Percentiles rank a stretch among this genome's conserved stretches.
phyloP scores from a whole-genome alignment of 148 eudicot genomes.

The Oxyria digyna region DNA sequence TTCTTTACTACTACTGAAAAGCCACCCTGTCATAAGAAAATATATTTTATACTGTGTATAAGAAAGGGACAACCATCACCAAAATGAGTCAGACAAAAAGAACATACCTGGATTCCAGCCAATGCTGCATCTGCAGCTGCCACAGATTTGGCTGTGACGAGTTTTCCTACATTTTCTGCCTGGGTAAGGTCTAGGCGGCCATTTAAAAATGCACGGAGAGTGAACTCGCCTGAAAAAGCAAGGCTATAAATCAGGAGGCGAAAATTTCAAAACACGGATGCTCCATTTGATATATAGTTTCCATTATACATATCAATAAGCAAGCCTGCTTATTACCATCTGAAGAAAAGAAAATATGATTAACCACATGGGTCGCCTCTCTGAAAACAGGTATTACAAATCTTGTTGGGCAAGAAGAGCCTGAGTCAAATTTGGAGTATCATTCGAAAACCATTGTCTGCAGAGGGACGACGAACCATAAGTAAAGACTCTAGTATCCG shows the following conservation, averaged over 20 bases:
- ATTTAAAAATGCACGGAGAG: slow-evolving; percentile 91
- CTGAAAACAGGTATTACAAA: background rate
- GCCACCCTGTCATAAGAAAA: slow-evolving; percentile 53
- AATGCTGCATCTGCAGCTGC: slow-evolving; percentile 97
- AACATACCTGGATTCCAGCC: slow-evolving; percentile 81
- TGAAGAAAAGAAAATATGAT: background rate
- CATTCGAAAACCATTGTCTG: background rate
- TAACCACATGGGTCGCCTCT: background rate
- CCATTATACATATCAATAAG: background rate
- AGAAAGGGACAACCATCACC: background rate
- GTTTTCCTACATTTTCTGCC: slow-evolving; percentile 90
- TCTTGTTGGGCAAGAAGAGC: background rate
- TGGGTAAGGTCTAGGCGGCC: slow-evolving; percentile 94
- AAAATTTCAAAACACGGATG: background rate
- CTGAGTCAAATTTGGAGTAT: background rate
- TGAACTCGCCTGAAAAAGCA: slow-evolving; percentile 74
- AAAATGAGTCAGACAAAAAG: background rate
- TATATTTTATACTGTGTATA: background rate
- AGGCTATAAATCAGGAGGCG: background rate
- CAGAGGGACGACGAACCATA: background rate
- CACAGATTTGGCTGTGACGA: slow-evolving; percentile 69
- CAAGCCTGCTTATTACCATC: background rate
- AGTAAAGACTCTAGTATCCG: background rate
- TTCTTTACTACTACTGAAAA: slow-evolving; percentile 77
- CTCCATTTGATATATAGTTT: background rate